These are phyloP conservation scores for Claviceps lovelessii DNA, from an alignment of 2,329 filamentous ascomycete genomes.

Conservation along the genomic window DNA sequence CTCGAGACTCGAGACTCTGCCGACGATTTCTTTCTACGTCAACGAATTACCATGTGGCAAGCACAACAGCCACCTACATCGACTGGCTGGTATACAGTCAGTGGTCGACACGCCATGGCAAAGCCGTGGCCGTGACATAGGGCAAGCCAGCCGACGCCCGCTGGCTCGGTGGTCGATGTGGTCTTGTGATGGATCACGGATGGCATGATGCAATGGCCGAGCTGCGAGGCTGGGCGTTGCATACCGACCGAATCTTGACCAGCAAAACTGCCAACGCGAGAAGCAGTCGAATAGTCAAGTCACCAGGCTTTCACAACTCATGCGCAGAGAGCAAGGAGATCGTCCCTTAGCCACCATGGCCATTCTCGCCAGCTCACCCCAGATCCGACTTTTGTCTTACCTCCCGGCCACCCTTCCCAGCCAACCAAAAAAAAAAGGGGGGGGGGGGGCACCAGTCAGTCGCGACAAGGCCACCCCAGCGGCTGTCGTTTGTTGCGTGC, in stretches of 20 bases:
- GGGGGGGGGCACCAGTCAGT: neutral
- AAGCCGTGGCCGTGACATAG: neutral
- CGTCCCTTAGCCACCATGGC: neutral
- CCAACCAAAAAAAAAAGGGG: neutral
- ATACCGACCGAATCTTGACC: conserved; percentile 1
- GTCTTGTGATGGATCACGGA: neutral
- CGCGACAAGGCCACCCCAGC: neutral
- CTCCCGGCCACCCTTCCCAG: neutral
- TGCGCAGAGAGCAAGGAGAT: neutral
- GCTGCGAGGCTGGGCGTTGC: neutral
- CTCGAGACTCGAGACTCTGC: neutral
- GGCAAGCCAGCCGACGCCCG: too few relatives aligned
- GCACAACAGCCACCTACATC: neutral
- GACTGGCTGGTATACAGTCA: neutral
- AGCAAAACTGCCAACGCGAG: neutral
- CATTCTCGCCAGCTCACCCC: neutral
- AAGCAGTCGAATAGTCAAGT: neutral
- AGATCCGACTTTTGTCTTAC: neutral
- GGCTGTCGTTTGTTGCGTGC: neutral
- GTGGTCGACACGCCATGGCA: neutral
- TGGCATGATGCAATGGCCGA: conserved; percentile 2
- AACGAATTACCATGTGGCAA: neutral
- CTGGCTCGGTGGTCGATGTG: neutral
- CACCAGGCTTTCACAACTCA: neutral
- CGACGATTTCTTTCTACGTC: neutral